phyloP scores from a whole-genome alignment of 129 eudicot species.

The Chrysanthemum makinoi region DNA sequence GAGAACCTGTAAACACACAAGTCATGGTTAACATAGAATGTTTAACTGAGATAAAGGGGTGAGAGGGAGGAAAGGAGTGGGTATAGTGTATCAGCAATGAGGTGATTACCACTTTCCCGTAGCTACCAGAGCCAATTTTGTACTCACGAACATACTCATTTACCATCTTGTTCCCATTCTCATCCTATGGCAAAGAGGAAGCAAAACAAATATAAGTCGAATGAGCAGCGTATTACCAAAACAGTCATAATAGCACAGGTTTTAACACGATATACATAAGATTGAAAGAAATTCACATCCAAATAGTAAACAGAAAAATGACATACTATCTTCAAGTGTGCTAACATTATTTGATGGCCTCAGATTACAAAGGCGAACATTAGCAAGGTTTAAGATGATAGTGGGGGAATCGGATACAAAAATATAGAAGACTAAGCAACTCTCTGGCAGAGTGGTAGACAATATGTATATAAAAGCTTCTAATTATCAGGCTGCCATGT shows the following conservation, averaged over 20 bases:
- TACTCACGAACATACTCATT: conserved; percentile 74
- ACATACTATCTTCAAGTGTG: conserved; percentile 3
- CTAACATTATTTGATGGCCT: conserved; percentile 1
- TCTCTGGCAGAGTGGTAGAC: too few species aligned
- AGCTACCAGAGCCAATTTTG: conserved; percentile 93
- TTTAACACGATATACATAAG: too few species aligned
- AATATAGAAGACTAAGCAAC: too few species aligned
- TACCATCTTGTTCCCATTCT: conserved; percentile 81
- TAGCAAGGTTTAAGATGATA: conserved; percentile 2
- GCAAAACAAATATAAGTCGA: too few species aligned
- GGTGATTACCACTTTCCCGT: conserved; percentile 87
- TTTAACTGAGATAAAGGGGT: background rate
- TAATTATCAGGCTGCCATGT: too few species aligned
- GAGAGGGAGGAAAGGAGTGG: background rate
- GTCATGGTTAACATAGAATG: conserved; percentile 1
- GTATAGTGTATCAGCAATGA: conserved; percentile 14
- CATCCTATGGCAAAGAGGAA: too few species aligned
- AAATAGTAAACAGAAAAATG: background rate
- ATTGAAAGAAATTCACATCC: too few species aligned
- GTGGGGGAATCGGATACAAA: background rate
- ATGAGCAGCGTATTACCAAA: too few species aligned
- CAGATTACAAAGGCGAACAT: background rate
- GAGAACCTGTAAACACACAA: conserved; percentile 65
- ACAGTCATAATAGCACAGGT: too few species aligned
- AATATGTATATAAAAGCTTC: too few species aligned